Evolutionary conservation across 257 asterid species (phyloP), one percentile per base, ranked within the genome.

Genomic region (Galeopsis tetrahit): DNA sequence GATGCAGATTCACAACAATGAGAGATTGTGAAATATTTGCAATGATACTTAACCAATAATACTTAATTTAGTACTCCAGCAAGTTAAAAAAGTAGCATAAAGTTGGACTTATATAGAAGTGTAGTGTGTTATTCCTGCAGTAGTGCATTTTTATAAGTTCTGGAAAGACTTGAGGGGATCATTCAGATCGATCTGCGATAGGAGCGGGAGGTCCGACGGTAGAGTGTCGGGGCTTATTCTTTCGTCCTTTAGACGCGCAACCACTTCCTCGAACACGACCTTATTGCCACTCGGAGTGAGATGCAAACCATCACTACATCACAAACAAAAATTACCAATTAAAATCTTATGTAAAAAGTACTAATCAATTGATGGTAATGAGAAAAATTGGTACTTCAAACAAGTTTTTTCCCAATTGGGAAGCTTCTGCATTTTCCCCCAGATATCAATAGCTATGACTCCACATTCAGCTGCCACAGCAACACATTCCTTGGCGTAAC

Each of bases 241-340:
- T 35, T 46, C 65, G 68, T 89, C 83, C 74, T 46, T 80, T 7
- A 90, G 81, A 78, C 33, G 80, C 59, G 6, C 70, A 2, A 86
- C 15, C 59, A 90, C 85, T 78, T 86, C 89, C 71, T 82, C 88
- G 10, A 87, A 90, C 10, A 90, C 96, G 31, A 87, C 61, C 69
- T 70, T 70, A 63, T 86, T 89, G 10, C 98, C 97, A 4, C 67
- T 48, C 39, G 38, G 56, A 8, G 81, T 84, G 17, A 89, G 86
- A 79, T 90, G 98, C 86, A 93, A 75, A 3, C 98, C 97, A 63
- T 93, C 98, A 0, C 97, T 93, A 87, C 63, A 21, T 21, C 28
- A 21, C 28, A 21, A 21, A 21, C 28, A 21, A 21, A 21, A 21
- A 21, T 21, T 21, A 21, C 28, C 28, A 21, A 21, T 21, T 21